Evolutionary conservation across 2,329 filamentous ascomycete species (phyloP).

Genomic region (Lachnellula occidentalis): DNA sequence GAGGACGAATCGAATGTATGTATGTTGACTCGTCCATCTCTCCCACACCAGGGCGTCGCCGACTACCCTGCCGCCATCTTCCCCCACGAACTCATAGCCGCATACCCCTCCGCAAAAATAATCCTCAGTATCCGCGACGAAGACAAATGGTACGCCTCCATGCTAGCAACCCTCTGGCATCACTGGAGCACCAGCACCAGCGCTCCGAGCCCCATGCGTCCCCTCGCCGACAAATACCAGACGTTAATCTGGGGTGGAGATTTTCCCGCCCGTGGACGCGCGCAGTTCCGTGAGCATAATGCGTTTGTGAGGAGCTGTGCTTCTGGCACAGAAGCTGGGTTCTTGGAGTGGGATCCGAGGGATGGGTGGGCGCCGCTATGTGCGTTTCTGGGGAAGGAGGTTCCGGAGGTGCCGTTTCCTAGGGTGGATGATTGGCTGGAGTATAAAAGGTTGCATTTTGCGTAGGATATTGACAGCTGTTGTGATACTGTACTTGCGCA

Average conservation of each 20-base stretch:
- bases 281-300: constrained; percentile 9
- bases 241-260: constrained; percentile 7
- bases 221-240: background rate
- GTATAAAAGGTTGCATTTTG: constrained; percentile 45
- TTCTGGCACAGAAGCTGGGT: background rate
- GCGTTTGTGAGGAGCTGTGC: constrained; percentile 1
- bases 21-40: no score
- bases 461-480: no score
- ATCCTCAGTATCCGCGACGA: constrained; percentile 17
- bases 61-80: constrained; percentile 33
- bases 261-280: constrained; percentile 4
- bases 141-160: constrained; percentile 13
- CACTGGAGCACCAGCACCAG: background rate
- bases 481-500: no score
- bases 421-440: constrained; percentile 30
- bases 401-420: constrained; percentile 8
- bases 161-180: constrained; percentile 9
- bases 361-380: constrained; percentile 18
- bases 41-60: constrained; percentile 18
- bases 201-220: background rate
- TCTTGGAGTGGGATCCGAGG: constrained; percentile 14
- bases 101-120: constrained; percentile 18
- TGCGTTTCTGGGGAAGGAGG: constrained; percentile 13
- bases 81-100: constrained; percentile 20
- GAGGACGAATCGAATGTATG: no score